Conservation (phyloP, 257 asterid genomes). For the Solanum paucissectum region DNA sequence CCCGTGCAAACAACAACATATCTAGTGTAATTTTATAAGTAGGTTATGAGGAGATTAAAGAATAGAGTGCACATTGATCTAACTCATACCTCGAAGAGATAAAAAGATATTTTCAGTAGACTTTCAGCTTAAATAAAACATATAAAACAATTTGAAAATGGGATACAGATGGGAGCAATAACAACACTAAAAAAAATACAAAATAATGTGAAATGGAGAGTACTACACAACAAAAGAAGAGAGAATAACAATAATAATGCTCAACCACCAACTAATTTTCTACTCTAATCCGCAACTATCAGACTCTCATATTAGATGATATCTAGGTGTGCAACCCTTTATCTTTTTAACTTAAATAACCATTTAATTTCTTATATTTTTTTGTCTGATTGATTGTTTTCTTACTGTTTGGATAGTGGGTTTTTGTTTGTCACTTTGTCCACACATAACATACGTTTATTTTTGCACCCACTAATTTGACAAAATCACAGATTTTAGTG, state of each 20-base stretch:
- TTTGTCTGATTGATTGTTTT: neutral
- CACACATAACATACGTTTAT: neutral
- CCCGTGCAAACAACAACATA: no score
- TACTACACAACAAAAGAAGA: neutral
- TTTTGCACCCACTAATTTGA: neutral
- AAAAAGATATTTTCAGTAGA: no score
- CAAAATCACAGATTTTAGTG: neutral
- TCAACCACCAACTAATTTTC: neutral
- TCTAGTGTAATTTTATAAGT: no score
- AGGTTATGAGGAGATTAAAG: no score
- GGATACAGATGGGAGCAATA: neutral
- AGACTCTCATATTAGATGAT: neutral
- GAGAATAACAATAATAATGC: no score
- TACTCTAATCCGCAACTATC: no score
- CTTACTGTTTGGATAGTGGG: neutral
- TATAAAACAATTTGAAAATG: neutral
- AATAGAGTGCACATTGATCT: neutral
- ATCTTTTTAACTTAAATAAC: neutral
- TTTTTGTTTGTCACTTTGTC: neutral
- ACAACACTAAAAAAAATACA: neutral
- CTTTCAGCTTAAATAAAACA: neutral
- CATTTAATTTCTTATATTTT: neutral
- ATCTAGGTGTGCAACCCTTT: neutral
- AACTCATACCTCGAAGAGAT: neutral
- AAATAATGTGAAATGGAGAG: neutral